phyloP scores from a whole-genome alignment of 371 early-diverging fungal genomes.

The Circinella umbellata region DNA sequence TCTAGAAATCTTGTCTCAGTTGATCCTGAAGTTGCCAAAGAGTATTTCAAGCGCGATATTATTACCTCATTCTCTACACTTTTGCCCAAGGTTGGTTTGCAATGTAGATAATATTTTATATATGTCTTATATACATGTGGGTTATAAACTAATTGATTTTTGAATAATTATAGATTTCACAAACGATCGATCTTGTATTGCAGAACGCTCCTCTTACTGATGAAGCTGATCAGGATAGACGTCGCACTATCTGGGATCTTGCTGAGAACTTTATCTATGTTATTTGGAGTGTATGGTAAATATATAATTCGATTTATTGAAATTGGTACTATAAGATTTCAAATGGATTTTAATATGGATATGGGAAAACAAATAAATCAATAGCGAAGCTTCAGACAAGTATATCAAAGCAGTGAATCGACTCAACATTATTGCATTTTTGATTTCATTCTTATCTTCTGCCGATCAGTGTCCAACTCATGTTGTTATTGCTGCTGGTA shows the following conservation, averaged over 20 bases:
- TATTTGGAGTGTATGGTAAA: slow-evolving; percentile 63
- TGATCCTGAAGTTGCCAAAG: slow-evolving; percentile 66
- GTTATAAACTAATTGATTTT: too few relatives aligned
- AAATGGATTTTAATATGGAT: neutral
- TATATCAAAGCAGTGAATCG: slow-evolving; percentile 69
- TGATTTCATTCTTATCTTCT: slow-evolving; percentile 69
- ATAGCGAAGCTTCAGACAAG: slow-evolving; percentile 71
- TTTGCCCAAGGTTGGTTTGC: slow-evolving; percentile 37
- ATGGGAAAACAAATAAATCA: neutral
- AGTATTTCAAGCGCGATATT: slow-evolving; percentile 72
- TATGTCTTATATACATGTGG: neutral
- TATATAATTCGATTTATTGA: neutral
- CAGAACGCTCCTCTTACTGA: slow-evolving; percentile 49
- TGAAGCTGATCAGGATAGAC: slow-evolving; percentile 54
- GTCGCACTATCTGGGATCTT: slow-evolving; percentile 70
- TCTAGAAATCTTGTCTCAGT: slow-evolving; percentile 65
- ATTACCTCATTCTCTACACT: slow-evolving; percentile 57
- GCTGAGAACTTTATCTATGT: slow-evolving; percentile 78
- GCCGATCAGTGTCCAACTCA: slow-evolving; percentile 65
- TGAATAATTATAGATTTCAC: slow-evolving; percentile 28
- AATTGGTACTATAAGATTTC: neutral
- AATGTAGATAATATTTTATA: neutral
- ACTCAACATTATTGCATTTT: slow-evolving; percentile 65
- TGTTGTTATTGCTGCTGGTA: slow-evolving; percentile 75
- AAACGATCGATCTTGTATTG: slow-evolving; percentile 53